A percentile compares a stretch with the other conserved stretches of the same genome.
These are phyloP conservation scores for Aspergillus sp. DNA, from an alignment of 2,329 filamentous ascomycete species.

Conservation along the genomic window DNA sequence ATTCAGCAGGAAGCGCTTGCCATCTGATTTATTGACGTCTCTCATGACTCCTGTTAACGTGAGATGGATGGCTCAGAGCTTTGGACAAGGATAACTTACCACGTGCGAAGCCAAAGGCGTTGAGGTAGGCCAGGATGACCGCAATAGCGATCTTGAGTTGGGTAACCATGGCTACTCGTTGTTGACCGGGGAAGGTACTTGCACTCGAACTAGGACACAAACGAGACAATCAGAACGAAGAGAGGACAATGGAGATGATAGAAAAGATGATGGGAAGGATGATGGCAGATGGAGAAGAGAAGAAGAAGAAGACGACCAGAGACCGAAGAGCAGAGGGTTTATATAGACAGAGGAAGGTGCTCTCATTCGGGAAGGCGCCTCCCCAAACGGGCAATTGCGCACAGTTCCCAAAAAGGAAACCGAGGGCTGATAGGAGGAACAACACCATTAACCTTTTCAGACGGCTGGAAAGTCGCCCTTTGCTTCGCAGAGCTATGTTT, in stretches of 20 bases:
- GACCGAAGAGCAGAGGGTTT: background rate
- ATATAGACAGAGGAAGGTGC: background rate
- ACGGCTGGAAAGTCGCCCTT: background rate
- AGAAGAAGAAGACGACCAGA: background rate
- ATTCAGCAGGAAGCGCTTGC: background rate
- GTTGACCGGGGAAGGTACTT: background rate
- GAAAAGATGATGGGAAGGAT: background rate
- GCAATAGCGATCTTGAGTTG: background rate
- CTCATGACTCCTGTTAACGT: background rate
- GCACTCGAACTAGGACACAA: background rate
- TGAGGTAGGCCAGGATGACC: background rate
- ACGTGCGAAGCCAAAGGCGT: background rate
- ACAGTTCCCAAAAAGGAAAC: background rate
- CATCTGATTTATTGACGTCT: background rate
- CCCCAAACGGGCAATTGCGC: background rate
- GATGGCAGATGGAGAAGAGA: background rate
- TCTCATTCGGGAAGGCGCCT: background rate
- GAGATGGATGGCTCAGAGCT: background rate
- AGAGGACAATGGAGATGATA: background rate
- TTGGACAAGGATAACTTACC: background rate
- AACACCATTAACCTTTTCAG: background rate
- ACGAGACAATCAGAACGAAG: background rate
- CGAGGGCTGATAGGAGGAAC: background rate
- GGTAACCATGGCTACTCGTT: background rate
- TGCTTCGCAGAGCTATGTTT: background rate